Evolutionary conservation across 2,329 filamentous ascomycete genomes (phyloP).

Genomic region (Nigrospora oryzae): DNA sequence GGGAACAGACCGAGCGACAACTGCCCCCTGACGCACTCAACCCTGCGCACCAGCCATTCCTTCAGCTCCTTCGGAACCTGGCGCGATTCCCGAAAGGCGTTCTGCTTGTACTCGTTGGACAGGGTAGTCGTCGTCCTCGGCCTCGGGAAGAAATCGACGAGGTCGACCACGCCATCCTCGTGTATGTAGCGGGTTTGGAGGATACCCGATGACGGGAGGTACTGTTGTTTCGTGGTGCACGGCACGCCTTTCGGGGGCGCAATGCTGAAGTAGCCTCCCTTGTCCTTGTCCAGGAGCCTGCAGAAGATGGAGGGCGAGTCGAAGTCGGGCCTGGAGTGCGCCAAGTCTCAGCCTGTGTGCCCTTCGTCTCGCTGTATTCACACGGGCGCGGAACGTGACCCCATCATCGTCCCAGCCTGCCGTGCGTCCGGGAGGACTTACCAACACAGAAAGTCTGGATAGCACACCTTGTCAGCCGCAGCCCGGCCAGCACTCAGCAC

Average conservation of each 20-base stretch:
- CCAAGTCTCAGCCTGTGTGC: constrained; percentile 2
- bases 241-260: constrained; percentile 39
- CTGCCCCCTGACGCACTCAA: constrained; percentile 63
- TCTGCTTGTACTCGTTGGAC: constrained; percentile 36
- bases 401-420: too few relatives aligned
- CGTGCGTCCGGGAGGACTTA: constrained; percentile 20
- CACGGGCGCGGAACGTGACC: too few relatives aligned
- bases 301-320: constrained; percentile 72
- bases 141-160: constrained; percentile 70
- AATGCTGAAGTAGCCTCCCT: constrained; percentile 67
- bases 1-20: constrained; percentile 44
- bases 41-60: constrained; percentile 61
- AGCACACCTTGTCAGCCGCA: neutral
- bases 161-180: constrained; percentile 64
- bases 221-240: constrained; percentile 69
- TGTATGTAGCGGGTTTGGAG: constrained; percentile 71
- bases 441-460: constrained; percentile 67
- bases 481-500: too few relatives aligned
- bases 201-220: constrained; percentile 67
- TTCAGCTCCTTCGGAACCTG: constrained; percentile 55
- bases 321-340: constrained; percentile 56
- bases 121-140: constrained; percentile 51
- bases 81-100: constrained; percentile 43
- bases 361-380: too few relatives aligned
- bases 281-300: constrained; percentile 64